phyloP scores from a whole-genome alignment of 73 alveolate species.

The Blepharisma japonicum region DNA sequence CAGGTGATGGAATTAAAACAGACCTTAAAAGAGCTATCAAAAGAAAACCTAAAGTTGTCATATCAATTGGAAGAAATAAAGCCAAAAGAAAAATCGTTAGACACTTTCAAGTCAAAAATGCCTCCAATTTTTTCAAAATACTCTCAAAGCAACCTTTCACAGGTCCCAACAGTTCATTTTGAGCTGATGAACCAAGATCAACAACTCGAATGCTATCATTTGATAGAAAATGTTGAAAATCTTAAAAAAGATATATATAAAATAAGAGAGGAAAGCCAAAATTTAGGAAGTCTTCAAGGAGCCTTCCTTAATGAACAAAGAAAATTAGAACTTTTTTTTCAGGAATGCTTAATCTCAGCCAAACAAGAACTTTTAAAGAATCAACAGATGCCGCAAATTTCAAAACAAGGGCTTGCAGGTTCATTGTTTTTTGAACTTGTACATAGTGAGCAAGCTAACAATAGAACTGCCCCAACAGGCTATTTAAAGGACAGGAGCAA shows the following conservation, averaged over 20 bases:
- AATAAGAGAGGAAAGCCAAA: background rate
- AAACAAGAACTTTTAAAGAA: slow-evolving; percentile 9
- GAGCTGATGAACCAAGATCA: slow-evolving; percentile 2
- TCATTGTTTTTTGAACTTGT: slow-evolving; percentile 10
- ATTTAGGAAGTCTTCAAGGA: slow-evolving; percentile 9
- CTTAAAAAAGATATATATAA: background rate
- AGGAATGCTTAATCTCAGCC: slow-evolving; percentile 6
- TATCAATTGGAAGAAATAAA: slow-evolving; percentile 15
- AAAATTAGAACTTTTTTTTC: slow-evolving; percentile 13
- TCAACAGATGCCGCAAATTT: slow-evolving; percentile 15
- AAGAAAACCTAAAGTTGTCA: slow-evolving; percentile 15
- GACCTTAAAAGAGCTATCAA: slow-evolving; percentile 7
- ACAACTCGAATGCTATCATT: background rate
- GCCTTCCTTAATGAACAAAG: slow-evolving; percentile 18
- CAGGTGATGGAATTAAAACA: background rate
- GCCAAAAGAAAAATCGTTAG: background rate
- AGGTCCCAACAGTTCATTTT: background rate
- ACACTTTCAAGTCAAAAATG: background rate
- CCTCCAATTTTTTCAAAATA: slow-evolving; percentile 1
- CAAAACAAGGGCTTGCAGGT: slow-evolving; percentile 20
- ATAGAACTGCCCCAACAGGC: background rate
- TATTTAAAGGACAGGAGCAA: background rate
- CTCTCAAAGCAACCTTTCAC: background rate
- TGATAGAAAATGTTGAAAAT: background rate
- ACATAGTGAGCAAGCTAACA: background rate